Base-by-base conservation (phyloP, 345 rosid genomes). In the Euphorbia lathyris region DNA sequence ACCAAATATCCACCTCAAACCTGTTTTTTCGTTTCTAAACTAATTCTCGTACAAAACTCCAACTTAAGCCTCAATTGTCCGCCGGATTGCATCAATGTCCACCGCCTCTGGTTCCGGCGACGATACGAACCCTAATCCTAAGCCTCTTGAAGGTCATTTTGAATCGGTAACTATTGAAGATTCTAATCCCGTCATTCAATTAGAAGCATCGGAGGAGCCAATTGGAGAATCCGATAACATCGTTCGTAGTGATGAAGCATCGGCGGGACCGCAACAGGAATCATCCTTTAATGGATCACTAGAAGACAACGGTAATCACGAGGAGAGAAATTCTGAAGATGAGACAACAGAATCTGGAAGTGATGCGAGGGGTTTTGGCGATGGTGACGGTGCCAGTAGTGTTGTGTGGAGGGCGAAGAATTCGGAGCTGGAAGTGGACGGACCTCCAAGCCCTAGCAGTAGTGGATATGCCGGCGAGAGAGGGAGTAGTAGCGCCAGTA, bases 391-490 rank as follows among this genome's bases (percentile, higher is more conserved):
- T n/a, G n/a, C n/a, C n/a, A n/a, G n/a, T n/a, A n/a, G n/a, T n/a
- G n/a, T n/a, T n/a, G n/a, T n/a, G n/a, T n/a, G n/a, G n/a, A n/a
- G n/a, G n/a, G 19, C 16, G 51, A 32, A 68, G 75, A 86, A 81
- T 65, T 80, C 81, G 75, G 91, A 83, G 73, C 69, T 82, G 50
- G 89, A 87, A 75, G 86, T 80, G 77, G 92, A 83, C 40, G 83
- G 78, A 63, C 87, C 83, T 65, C 72, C 82, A 40, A 92, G 96
- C 73, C 94, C 99, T 23, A 87, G 91, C 57, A 95, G 97, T 63
- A 92, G 99, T 38, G 97, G 99, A 10, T 95, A 92, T 66, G 99
- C 91, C 3, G 98, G 92, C 27, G 98, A 83, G 86, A 87, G 94
- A 86, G 97, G 97, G 55, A 95, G 92, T 51, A 90, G 97, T 77